Percentiles rank a stretch among this genome's conserved stretches.
These are phyloP conservation scores for Xylona heveae DNA, from an alignment of 495 filamentous ascomycete species.

Conservation along the genomic window DNA sequence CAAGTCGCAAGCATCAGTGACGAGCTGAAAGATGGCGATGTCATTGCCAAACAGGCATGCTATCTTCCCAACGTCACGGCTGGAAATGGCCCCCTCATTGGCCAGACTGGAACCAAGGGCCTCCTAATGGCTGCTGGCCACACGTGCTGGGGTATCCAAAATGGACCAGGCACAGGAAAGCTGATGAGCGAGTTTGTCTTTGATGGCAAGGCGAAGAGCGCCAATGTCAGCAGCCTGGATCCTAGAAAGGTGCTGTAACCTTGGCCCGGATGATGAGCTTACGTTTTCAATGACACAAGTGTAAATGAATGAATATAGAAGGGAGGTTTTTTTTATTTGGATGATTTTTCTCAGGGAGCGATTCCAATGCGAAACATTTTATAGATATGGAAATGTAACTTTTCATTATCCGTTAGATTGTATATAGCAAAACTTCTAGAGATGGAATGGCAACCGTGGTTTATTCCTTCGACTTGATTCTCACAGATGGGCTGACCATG, in stretches of 20 bases:
- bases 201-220: constrained; percentile 58
- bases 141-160: constrained; percentile 97
- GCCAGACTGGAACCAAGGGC: constrained; percentile 50
- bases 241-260: constrained; percentile 36
- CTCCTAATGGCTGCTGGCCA: constrained; percentile 76
- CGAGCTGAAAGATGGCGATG: constrained; percentile 49
- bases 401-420: too few relatives aligned
- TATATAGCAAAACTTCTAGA: too few relatives aligned
- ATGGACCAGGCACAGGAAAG: constrained; percentile 79
- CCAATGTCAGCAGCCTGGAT: constrained; percentile 47
- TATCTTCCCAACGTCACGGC: constrained; percentile 65
- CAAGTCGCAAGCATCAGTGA: constrained; percentile 63
- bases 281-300: too few relatives aligned
- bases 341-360: too few relatives aligned
- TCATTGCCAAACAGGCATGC: constrained; percentile 75
- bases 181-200: constrained; percentile 72
- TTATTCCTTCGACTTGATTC: too few relatives aligned
- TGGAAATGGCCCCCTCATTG: constrained; percentile 51
- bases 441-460: too few relatives aligned
- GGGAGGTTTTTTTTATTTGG: too few relatives aligned
- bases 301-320: too few relatives aligned
- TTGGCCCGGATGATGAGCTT: too few relatives aligned
- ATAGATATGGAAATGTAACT: too few relatives aligned
- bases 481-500: too few relatives aligned
- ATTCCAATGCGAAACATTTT: too few relatives aligned